Evolutionary conservation across 768 basidiomycete species (phyloP).

Genomic region (Psilocybe tampanensis): DNA sequence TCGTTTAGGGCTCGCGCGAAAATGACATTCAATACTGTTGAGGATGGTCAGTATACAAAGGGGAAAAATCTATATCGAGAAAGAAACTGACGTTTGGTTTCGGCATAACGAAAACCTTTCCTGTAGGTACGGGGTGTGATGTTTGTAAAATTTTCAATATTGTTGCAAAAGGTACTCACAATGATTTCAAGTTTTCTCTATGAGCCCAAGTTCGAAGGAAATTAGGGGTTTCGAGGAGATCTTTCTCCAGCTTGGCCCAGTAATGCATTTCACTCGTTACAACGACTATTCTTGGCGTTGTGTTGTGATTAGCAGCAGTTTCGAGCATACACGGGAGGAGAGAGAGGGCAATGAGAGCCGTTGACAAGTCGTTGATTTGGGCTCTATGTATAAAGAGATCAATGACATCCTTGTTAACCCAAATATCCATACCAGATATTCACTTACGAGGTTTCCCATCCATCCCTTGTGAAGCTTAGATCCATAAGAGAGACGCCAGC

Average conservation of each 20-base stretch:
- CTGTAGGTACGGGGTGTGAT: not conserved
- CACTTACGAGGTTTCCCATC: conserved; percentile 40
- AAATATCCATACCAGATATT: no score
- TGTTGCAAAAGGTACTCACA: conserved; percentile 12
- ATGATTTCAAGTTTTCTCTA: conserved; percentile 28
- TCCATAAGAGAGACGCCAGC: conserved; percentile 9
- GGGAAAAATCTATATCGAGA: not conserved
- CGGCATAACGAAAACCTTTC: conserved; percentile 4
- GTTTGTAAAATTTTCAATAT: not conserved
- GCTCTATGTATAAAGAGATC: conserved; percentile 31
- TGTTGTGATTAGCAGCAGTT: conserved; percentile 33
- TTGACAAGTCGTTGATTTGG: conserved; percentile 49
- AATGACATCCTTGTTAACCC: not conserved
- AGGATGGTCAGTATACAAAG: not conserved
- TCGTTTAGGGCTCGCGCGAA: conserved; percentile 40
- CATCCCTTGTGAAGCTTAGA: conserved; percentile 30
- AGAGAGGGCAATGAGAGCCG: conserved; percentile 39
- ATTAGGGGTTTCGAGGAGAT: conserved; percentile 26
- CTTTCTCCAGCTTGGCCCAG: conserved; percentile 23
- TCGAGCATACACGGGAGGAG: conserved; percentile 44
- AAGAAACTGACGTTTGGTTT: conserved; percentile 13
- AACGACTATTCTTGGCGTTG: conserved; percentile 40
- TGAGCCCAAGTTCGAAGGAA: conserved; percentile 34
- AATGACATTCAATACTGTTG: conserved; percentile 40
- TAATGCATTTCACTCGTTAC: conserved; percentile 47